phyloP scores from a whole-genome alignment of 2,329 filamentous ascomycete species.

The Zelopaecilomyces penicillatus region DNA sequence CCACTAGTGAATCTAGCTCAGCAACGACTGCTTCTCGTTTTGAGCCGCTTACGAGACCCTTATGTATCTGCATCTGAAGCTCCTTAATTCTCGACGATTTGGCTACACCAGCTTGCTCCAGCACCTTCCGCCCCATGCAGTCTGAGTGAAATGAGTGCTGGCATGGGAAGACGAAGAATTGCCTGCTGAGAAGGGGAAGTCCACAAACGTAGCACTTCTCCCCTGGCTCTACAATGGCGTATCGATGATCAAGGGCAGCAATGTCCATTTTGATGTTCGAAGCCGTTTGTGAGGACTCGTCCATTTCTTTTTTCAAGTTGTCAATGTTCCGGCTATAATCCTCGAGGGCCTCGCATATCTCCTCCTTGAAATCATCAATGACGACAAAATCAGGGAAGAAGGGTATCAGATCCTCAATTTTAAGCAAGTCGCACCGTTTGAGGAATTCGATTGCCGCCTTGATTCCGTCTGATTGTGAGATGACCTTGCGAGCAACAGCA shows the following conservation, averaged over 20 bases:
- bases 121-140: slow-evolving; percentile 77
- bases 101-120: slow-evolving; percentile 69
- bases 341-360: slow-evolving; percentile 89
- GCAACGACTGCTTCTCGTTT: slow-evolving; percentile 75
- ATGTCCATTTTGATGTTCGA: slow-evolving; percentile 88
- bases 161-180: slow-evolving; percentile 98
- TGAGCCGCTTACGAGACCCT: slow-evolving; percentile 59
- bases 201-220: slow-evolving; percentile 89
- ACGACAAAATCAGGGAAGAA: slow-evolving; percentile 99
- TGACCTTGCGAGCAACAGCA: slow-evolving; percentile 88
- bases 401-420: slow-evolving; percentile 93
- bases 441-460: slow-evolving; percentile 91
- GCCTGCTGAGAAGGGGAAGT: slow-evolving; percentile 74
- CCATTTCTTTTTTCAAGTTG: slow-evolving; percentile 83
- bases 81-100: slow-evolving; percentile 76
- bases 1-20: slow-evolving; percentile 88
- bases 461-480: slow-evolving; percentile 77
- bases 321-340: slow-evolving; percentile 92
- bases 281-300: slow-evolving; percentile 81
- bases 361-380: slow-evolving; percentile 98
- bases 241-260: slow-evolving; percentile 73
- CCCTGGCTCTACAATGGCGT: slow-evolving; percentile 92
- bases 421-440: slow-evolving; percentile 80
- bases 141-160: slow-evolving; percentile 97
- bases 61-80: slow-evolving; percentile 74